phyloP scores from a whole-genome alignment of 306 rosid genomes.

The Styphnolobium japonicum region DNA sequence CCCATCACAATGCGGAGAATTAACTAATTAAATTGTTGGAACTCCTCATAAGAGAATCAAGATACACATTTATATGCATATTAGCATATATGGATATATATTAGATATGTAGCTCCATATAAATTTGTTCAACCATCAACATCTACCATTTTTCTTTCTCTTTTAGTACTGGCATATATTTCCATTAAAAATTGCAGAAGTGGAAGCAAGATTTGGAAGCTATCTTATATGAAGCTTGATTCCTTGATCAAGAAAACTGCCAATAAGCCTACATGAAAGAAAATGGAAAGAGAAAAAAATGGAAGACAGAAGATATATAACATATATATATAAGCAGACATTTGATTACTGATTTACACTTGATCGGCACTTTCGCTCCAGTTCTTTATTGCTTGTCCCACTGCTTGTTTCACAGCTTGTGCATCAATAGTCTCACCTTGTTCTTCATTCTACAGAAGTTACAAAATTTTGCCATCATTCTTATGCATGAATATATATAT shows the following conservation, averaged over 20 bases:
- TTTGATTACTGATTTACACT: conserved; percentile 16
- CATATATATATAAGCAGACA: neutral
- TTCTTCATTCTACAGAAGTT: conserved; percentile 37
- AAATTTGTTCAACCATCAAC: neutral
- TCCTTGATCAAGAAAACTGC: conserved; percentile 25
- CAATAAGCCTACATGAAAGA: neutral
- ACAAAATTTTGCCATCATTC: neutral
- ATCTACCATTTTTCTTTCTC: neutral
- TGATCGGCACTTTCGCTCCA: conserved; percentile 38
- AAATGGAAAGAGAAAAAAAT: neutral
- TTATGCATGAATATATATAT: neutral
- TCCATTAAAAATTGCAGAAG: neutral
- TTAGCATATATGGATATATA: neutral
- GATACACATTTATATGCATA: neutral
- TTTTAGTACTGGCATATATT: neutral
- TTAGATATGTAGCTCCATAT: neutral
- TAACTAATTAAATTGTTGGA: neutral
- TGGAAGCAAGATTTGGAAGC: neutral
- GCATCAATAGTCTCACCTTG: conserved; percentile 40
- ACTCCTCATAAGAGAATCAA: neutral
- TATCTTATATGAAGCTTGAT: neutral
- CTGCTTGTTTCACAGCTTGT: conserved; percentile 39
- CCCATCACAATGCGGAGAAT: neutral
- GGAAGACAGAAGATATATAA: neutral
- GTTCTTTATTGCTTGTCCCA: conserved; percentile 42